Evolutionary conservation across 805 yeast genomes (phyloP).

Genomic region (Pichia pseudocactophila): DNA sequence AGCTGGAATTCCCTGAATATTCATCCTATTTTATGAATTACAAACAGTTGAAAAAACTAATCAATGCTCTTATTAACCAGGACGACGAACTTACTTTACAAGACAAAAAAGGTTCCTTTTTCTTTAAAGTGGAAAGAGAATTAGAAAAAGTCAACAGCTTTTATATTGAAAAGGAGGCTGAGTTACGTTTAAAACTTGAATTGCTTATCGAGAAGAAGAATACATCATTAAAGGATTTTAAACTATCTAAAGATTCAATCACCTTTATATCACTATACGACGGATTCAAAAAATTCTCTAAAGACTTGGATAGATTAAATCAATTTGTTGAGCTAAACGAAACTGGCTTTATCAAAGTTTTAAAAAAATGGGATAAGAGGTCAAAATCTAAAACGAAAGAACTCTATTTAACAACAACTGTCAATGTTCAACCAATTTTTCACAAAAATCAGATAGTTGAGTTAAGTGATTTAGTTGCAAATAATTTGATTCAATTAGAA

Average conservation of each 20-base stretch:
- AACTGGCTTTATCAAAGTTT: slow-evolving; percentile 90
- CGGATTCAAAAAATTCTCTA: slow-evolving; percentile 80
- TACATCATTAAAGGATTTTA: slow-evolving; percentile 29
- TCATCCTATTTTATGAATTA: slow-evolving; percentile 90
- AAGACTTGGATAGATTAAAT: slow-evolving; percentile 80
- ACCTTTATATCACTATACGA: slow-evolving; percentile 77
- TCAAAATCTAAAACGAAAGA: slow-evolving; percentile 93
- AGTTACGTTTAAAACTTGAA: slow-evolving; percentile 70
- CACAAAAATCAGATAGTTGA: slow-evolving; percentile 81
- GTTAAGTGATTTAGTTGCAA: slow-evolving; percentile 68
- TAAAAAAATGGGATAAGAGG: slow-evolving; percentile 97
- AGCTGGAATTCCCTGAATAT: slow-evolving; percentile 90
- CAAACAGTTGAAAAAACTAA: slow-evolving; percentile 85
- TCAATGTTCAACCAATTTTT: slow-evolving; percentile 93
- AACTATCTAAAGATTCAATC: slow-evolving; percentile 55
- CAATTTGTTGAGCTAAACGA: slow-evolving; percentile 93
- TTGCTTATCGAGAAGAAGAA: slow-evolving; percentile 63
- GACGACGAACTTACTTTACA: slow-evolving; percentile 44
- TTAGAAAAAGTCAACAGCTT: slow-evolving; percentile 91
- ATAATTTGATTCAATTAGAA: slow-evolving; percentile 64
- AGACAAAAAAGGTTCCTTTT: slow-evolving; percentile 84
- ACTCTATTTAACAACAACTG: slow-evolving; percentile 82
- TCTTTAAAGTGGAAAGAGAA: slow-evolving; percentile 87
- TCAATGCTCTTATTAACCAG: slow-evolving; percentile 51
- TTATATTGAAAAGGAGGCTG: slow-evolving; percentile 85